phyloP scores from a whole-genome alignment of 1,139 yeast genomes.

The Candida gigantensis region DNA sequence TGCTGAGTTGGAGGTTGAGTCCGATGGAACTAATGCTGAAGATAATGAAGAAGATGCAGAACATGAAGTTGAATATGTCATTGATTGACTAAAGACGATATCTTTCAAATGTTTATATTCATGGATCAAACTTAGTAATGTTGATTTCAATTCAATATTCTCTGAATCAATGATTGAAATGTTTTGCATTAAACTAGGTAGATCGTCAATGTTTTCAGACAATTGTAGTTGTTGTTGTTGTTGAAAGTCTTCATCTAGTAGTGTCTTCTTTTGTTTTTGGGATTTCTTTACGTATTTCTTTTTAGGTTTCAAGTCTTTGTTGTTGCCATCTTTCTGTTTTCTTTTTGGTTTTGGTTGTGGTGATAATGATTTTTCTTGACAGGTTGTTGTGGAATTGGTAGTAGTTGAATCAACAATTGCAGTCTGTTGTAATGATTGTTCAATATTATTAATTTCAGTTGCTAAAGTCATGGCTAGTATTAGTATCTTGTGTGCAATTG shows the following conservation, averaged over 20 bases:
- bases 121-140: conserved; percentile 40
- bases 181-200: conserved; percentile 16
- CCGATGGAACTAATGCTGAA: neutral
- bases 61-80: neutral
- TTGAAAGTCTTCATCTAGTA: conserved; percentile 2
- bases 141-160: conserved; percentile 37
- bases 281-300: conserved; percentile 5
- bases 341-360: conserved; percentile 91
- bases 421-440: too few species aligned
- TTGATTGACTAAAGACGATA: conserved; percentile 27
- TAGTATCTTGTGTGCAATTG: too few species aligned
- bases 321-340: conserved; percentile 40
- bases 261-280: conserved; percentile 3
- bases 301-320: conserved; percentile 8
- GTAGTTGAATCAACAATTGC: too few species aligned
- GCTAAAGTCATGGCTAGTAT: too few species aligned
- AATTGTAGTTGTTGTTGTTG: conserved; percentile 6
- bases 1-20: neutral
- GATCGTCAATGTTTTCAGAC: conserved; percentile 7
- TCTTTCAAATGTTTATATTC: conserved; percentile 43
- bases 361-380: too few species aligned
- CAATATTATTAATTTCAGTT: too few species aligned
- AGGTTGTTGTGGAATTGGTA: too few species aligned
- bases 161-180: conserved; percentile 36
- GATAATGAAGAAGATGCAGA: neutral